These are phyloP conservation scores for Ascochyta pisi DNA, from an alignment of 2,329 filamentous ascomycete species.

Conservation along the genomic window DNA sequence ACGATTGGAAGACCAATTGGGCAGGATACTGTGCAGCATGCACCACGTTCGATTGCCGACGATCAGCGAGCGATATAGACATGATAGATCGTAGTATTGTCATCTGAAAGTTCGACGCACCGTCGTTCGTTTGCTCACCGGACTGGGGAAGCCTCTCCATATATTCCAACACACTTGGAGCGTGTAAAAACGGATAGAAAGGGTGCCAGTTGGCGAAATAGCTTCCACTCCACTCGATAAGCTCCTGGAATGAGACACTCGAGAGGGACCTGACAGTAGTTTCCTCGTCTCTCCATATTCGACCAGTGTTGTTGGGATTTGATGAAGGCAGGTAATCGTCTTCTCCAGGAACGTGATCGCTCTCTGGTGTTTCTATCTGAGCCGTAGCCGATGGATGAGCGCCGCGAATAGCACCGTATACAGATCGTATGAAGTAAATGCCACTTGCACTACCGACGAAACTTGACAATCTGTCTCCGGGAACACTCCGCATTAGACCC, in stretches of 20 bases:
- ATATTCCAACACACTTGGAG: constrained; percentile 57
- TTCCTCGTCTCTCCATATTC: constrained; percentile 46
- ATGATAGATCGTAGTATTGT: constrained; percentile 59
- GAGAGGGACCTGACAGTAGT: constrained; percentile 15
- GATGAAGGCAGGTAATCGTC: constrained; percentile 58
- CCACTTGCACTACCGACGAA: constrained; percentile 66
- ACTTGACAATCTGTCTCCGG: constrained; percentile 56
- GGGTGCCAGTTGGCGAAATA: constrained; percentile 67
- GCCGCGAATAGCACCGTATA: constrained; percentile 57
- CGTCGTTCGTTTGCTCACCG: constrained; percentile 38
- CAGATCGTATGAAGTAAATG: constrained; percentile 65
- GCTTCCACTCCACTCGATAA: constrained; percentile 58
- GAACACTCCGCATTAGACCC: constrained; percentile 61
- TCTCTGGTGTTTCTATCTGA: constrained; percentile 34
- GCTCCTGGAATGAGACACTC: constrained; percentile 54
- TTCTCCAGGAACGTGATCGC: constrained; percentile 62
- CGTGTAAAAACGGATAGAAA: constrained; percentile 63
- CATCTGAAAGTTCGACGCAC: constrained; percentile 41
- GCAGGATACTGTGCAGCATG: constrained; percentile 48
- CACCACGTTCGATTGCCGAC: constrained; percentile 50
- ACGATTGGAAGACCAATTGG: constrained; percentile 56
- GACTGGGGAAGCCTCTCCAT: constrained; percentile 54
- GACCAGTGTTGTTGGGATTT: constrained; percentile 23
- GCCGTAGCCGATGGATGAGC: constrained; percentile 23
- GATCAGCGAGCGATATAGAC: constrained; percentile 63